Base-by-base conservation (phyloP, 2,329 filamentous ascomycete genomes). In the Stemphylium vesicarium region DNA sequence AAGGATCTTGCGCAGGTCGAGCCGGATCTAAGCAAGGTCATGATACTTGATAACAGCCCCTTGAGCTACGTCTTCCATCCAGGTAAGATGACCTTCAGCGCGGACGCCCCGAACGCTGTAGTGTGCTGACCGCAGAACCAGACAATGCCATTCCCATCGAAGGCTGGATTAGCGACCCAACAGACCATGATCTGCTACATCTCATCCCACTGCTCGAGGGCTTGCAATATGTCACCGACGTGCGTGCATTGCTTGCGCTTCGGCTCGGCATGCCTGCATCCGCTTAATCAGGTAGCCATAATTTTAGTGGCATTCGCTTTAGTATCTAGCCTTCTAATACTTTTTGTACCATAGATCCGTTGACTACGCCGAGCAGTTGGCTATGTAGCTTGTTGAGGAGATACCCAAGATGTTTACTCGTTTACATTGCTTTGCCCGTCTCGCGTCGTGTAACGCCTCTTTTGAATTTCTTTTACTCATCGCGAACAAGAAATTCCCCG, bases 111-210 rank as follows among this genome's bases (percentile, higher is more conserved):
- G 44, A 49, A 18, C 12, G 38, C 44, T 45, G 35, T 50, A 38
- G 15, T 44, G 42, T 29, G 50, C 64, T 71, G 47, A 68, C 36
- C 33, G 40, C 40, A 15, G 10, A 29, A 43, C 55, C 70, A 99
- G 95, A 99, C 77, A 99, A 99, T 79, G 95, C 95, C 45, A 97
- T 99, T 70, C 95, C 95, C 3, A 98, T 99, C 73, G 94, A 98
- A 80, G 95, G 95, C 71, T 99, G 95, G 95, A 98, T 99, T 79
- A 96, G 89, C 76, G 95, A 99, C 78, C 95, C 95, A 18, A 98
- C 95, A 22, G 95, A 99, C 78, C 95, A 93, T 74, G 94, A 97
- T 73, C 82, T 99, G 63, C 84, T 98, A 76, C 92, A 98, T 76
- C 83, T 99, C 56, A 88, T 99, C 54, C 95, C 95, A 29, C 82